These are phyloP conservation scores for Vaccinium corymbosum DNA, from an alignment of 148 eudicot genomes.

Conservation along the genomic window DNA sequence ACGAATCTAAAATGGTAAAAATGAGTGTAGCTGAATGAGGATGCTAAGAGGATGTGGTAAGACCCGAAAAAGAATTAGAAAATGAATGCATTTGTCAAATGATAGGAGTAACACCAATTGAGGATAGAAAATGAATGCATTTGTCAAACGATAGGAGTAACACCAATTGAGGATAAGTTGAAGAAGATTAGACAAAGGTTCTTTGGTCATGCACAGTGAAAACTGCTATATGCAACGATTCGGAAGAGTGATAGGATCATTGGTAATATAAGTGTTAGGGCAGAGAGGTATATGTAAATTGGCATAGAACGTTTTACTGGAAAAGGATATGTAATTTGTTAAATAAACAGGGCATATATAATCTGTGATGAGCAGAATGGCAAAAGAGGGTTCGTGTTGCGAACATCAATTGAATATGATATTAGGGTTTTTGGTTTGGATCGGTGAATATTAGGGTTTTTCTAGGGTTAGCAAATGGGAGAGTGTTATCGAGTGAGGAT, in stretches of 20 bases:
- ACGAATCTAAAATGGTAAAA: not conserved
- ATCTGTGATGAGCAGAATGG: not conserved
- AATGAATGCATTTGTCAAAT: not conserved
- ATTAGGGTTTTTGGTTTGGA: not conserved
- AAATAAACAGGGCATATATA: not conserved
- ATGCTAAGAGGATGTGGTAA: not conserved
- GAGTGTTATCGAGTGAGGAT: not conserved
- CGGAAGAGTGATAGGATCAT: not conserved
- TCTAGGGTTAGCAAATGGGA: not conserved
- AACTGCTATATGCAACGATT: not conserved
- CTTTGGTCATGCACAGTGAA: not conserved
- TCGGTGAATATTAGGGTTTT: not conserved
- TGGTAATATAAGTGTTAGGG: not conserved
- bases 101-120: not conserved
- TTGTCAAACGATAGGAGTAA: not conserved
- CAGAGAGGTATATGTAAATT: not conserved
- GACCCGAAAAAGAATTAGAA: not conserved
- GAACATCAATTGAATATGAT: not conserved
- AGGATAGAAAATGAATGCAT: not conserved
- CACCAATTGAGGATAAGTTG: conserved; percentile 1
- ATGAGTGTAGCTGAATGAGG: not conserved
- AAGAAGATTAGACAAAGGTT: not conserved
- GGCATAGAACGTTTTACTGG: not conserved
- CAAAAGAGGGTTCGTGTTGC: not conserved
- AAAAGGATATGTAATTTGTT: not conserved